A percentile compares a stretch with the other conserved stretches of the same genome.
Conservation (phyloP, 176 grass and related monocot species). For the Carex kokanica region DNA sequence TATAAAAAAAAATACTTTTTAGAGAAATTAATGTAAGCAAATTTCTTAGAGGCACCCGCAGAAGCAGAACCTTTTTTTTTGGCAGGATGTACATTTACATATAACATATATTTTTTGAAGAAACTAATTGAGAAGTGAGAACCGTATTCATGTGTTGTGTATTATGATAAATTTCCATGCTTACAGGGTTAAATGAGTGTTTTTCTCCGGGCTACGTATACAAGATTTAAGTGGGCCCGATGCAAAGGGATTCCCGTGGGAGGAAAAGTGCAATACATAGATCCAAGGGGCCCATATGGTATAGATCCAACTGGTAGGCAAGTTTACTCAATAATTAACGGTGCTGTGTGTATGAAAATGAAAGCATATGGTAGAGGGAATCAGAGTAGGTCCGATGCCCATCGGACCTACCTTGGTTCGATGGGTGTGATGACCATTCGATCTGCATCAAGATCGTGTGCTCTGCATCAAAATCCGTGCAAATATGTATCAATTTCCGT, state of each 20-base stretch:
- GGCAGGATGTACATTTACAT: neutral
- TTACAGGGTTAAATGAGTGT: constrained; percentile 1
- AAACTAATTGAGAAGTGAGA: neutral
- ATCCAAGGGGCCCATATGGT: neutral
- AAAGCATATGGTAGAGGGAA: constrained; percentile 8
- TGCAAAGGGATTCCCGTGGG: neutral
- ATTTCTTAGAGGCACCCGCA: neutral
- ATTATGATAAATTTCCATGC: neutral
- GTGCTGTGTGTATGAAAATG: neutral
- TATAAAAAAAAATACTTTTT: neutral
- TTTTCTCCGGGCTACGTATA: neutral
- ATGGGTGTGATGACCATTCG: too few species aligned
- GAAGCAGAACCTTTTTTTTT: neutral
- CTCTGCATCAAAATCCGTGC: too few species aligned
- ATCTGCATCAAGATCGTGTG: too few species aligned
- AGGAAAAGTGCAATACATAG: neutral
- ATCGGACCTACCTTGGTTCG: too few species aligned
- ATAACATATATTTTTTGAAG: neutral
- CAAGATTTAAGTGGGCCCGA: neutral
- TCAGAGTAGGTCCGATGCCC: too few species aligned
- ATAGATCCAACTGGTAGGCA: neutral
- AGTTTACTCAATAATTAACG: too few species aligned
- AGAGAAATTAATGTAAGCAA: neutral
- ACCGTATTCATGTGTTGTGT: neutral
- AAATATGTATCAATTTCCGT: too few species aligned